Base-by-base conservation (phyloP, 805 yeast genomes). In the Starmerella gropengiesseri region DNA sequence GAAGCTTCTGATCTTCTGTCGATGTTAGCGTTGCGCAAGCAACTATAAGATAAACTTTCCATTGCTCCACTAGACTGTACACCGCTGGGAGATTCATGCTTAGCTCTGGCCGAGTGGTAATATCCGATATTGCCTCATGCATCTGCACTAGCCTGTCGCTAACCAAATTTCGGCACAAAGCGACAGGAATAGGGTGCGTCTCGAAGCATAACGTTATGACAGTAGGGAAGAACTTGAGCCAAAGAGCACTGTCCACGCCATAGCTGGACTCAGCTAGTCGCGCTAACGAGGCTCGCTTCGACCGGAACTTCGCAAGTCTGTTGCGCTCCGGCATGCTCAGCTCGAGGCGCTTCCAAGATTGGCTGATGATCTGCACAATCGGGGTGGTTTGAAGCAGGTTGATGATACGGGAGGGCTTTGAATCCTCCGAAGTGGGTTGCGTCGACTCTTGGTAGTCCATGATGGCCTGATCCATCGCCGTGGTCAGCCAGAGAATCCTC, bases 201-300 rank as follows among this genome's bases (percentile, higher is more conserved):
- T 76, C 82, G 47, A 83, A 85, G 46, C 91, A 75, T 1, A 75
- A 67, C 26, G 72, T 76, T 31, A 91, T 62, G 2, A 91, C 64
- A 28, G 71, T 73, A 2, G 96, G 96, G 54, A 82, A 86, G 1
- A 80, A 72, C 47, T 94, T 73, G 54, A 89, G 80, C 98, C 98
- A 91, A n/a, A 91, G 65, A 0, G 97, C 94, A 1, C 94, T 78
- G 62, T 91, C 98, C 8, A 91, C 87, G 1, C 97, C 96, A 55
- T 87, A 82, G 45, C 81, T 94, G 2, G 94, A 81, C 51, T 84
- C 95, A 0, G 95, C 95, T 6, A 91, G 64, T 38, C 77, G 71
- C 0, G 81, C 66, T n/a, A 93, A 61, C 2, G 84, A 70, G 20
- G 81, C 82, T 50, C 78, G 73, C 45, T 71, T 52, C 63, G 73